Percentiles rank a stretch among this genome's conserved stretches.
These are phyloP conservation scores for Carex parvula DNA, from an alignment of 176 grass and related monocot species.

Conservation along the genomic window DNA sequence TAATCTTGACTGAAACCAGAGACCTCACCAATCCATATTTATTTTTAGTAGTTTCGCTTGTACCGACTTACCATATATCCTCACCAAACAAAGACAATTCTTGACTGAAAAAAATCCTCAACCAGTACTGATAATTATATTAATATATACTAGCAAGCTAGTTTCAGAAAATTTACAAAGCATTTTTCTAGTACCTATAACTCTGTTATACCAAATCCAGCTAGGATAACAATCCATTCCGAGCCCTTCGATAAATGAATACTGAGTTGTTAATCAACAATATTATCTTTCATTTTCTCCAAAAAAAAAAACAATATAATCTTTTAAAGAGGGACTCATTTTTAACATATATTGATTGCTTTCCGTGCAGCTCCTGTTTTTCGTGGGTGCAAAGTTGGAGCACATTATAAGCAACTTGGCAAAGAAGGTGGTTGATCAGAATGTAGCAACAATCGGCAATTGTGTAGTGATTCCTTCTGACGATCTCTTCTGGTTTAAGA, in stretches of 20 bases:
- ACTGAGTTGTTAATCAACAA: background rate
- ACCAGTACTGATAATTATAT: background rate
- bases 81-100: background rate
- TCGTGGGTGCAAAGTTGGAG: conserved; percentile 69
- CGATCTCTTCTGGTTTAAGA: conserved; percentile 69
- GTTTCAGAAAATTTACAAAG: background rate
- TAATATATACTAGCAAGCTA: background rate
- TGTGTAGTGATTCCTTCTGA: conserved; percentile 65
- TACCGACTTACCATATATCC: no score
- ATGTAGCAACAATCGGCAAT: conserved; percentile 35
- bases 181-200: background rate
- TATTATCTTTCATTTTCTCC: background rate
- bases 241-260: background rate
- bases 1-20: background rate
- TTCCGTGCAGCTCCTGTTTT: conserved; percentile 40
- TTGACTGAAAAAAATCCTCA: background rate
- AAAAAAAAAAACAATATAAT: no score
- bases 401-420: conserved; percentile 75
- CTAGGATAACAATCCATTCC: background rate
- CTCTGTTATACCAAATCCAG: background rate
- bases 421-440: conserved; percentile 49
- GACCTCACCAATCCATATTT: no score
- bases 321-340: background rate
- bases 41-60: no score
- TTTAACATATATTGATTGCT: background rate